Percentiles rank a stretch among this genome's conserved stretches.
Conservation (phyloP, 148 eudicot species). For the Cornus controversa region DNA sequence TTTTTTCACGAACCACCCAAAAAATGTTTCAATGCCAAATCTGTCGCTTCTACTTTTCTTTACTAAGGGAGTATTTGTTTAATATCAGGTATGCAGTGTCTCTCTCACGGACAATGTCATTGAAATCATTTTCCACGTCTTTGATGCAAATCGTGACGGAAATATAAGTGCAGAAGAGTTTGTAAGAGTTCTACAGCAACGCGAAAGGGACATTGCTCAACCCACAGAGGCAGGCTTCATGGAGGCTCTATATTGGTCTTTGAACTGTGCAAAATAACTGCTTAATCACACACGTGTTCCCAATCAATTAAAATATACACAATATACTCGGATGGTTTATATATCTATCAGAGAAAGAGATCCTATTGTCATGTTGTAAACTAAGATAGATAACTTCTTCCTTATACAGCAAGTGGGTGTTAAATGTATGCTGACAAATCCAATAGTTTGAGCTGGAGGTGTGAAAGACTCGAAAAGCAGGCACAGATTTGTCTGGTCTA, state of each 20-base stretch:
- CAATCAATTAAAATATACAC: neutral
- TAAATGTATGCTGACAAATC: neutral
- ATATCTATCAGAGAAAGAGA: neutral
- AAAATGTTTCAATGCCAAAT: too few species aligned
- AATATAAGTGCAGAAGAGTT: slow-evolving; percentile 52
- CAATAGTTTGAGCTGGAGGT: neutral
- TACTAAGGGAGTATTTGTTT: neutral
- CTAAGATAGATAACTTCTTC: neutral
- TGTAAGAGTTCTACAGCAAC: slow-evolving; percentile 48
- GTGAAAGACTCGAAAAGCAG: neutral
- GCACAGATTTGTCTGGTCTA: too few species aligned
- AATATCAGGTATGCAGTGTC: slow-evolving; percentile 52
- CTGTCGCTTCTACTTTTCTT: neutral
- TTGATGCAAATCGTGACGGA: slow-evolving; percentile 60
- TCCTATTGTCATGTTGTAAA: neutral
- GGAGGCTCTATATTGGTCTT: slow-evolving; percentile 47
- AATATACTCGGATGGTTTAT: too few species aligned
- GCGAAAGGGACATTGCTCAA: slow-evolving; percentile 48
- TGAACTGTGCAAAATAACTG: slow-evolving; percentile 30
- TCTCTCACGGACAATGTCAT: slow-evolving; percentile 49
- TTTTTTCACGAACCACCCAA: too few species aligned
- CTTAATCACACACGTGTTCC: slow-evolving; percentile 26
- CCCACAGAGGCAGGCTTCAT: slow-evolving; percentile 36
- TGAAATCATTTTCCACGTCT: slow-evolving; percentile 54
- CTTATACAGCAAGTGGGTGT: neutral